phyloP scores from a whole-genome alignment of 1,139 yeast genomes.

The Suhomyces anneliseae region DNA sequence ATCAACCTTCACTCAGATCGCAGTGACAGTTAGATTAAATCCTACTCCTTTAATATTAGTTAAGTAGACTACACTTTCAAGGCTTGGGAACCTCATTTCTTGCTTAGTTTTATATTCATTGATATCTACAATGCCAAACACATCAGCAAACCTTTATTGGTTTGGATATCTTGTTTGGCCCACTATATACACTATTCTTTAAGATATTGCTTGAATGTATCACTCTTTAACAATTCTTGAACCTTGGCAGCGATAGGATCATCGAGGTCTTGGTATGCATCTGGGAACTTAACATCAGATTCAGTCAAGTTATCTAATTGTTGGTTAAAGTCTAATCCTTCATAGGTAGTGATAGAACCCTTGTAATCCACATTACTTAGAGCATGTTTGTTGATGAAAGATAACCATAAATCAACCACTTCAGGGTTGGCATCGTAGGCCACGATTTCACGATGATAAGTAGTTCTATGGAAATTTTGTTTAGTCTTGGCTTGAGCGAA shows the following conservation, averaged over 20 bases:
- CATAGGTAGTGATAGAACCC: conserved; percentile 66
- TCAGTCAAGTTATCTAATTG: conserved; percentile 29
- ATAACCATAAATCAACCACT: conserved; percentile 77
- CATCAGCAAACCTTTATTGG: no score
- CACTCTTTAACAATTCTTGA: conserved; percentile 60
- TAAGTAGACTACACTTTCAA: no score
- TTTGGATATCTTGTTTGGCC: neutral
- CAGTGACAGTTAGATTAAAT: no score
- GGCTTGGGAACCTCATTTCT: neutral
- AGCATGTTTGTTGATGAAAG: conserved; percentile 76
- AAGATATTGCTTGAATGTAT: conserved; percentile 47
- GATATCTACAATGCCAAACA: neutral
- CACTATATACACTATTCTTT: conserved; percentile 5
- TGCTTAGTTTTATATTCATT: neutral
- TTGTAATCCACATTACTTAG: conserved; percentile 81
- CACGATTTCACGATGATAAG: conserved; percentile 69
- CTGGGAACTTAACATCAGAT: conserved; percentile 34
- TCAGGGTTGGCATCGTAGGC: conserved; percentile 88
- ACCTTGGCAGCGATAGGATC: conserved; percentile 75
- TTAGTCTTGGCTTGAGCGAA: conserved; percentile 93
- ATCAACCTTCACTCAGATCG: no score
- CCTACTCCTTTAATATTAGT: no score
- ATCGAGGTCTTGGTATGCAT: conserved; percentile 39
- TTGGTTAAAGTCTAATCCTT: conserved; percentile 46
- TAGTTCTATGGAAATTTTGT: conserved; percentile 89